Base-by-base conservation (phyloP, 169 alveolate genomes). In the Ichthyophthirius multifiliis region DNA sequence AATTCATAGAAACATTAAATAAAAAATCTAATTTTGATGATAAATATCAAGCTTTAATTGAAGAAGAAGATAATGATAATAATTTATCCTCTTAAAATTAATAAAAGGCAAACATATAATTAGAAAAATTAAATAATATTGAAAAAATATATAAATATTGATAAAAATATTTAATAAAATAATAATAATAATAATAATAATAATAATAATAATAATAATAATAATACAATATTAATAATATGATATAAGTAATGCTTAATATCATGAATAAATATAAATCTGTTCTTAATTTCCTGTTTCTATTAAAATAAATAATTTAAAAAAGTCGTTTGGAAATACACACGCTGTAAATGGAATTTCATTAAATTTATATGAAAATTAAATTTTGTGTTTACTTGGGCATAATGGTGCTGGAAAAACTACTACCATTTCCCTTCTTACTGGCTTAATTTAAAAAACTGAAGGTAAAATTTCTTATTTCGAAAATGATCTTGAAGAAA, bases 341-440 rank as follows among this genome's bases (percentile, higher is more conserved):
- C 74, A 27, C 18, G 96, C 94, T 12, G 92, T 89, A 32, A 88
- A 90, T 83, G 84, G 83, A 37, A 74, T 92, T 15, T 62, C 76
- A 46, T 76, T 93, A 18, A 78, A 45, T 31, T 32, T 78, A 27
- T 78, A 78, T 78, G 71, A 63, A 43, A 43, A 37, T 10, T 35
- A 78, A 32, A 78, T 78, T 32, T 35, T 78, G 18, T 78, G 75
- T 47, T 81, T 95, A 20, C 86, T 95, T 41, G 98, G 98, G 4
- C 98, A 94, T 81, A 95, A 95, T 75, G 98, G 98, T 2, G 97
- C 97, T 18, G 98, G 98, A 31, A 95, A 95, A 73, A 91, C 97
- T 0, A 90, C 98, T 15, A 88, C 95, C 16, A 88, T 95, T 16
- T 89, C 93, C 39, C 86, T 91, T 90, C 83, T 93, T 2, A 90